Percentiles rank a stretch among this genome's conserved stretches.
These are phyloP conservation scores for Alternaria sp. DNA, from an alignment of 2,329 filamentous ascomycete species.

Conservation along the genomic window DNA sequence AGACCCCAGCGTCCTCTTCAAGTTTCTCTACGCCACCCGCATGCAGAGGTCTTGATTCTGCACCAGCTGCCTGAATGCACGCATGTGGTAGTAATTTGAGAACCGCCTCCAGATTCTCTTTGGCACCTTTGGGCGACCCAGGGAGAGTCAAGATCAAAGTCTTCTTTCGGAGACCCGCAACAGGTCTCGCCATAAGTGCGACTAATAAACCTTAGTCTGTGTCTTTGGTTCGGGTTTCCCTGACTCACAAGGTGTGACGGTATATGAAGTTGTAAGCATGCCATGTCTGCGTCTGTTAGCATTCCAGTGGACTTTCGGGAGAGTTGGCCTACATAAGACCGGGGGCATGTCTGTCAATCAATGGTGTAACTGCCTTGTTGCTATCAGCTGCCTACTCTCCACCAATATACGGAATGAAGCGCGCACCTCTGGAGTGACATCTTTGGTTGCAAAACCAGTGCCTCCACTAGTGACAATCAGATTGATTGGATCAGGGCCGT, in stretches of 20 bases:
- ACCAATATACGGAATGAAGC: not conserved
- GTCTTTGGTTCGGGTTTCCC: not conserved
- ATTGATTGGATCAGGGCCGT: slow-evolving; percentile 69
- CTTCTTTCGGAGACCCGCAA: slow-evolving; percentile 84
- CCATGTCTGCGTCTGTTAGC: slow-evolving; percentile 68
- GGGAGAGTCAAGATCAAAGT: slow-evolving; percentile 89
- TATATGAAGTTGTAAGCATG: slow-evolving; percentile 86
- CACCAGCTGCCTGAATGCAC: slow-evolving; percentile 87
- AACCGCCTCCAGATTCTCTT: slow-evolving; percentile 89
- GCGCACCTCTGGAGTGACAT: slow-evolving; percentile 87
- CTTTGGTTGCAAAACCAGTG: slow-evolving; percentile 87
- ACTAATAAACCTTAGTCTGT: slow-evolving; percentile 64
- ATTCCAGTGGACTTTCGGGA: not conserved
- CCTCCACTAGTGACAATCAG: slow-evolving; percentile 89
- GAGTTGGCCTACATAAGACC: slow-evolving; percentile 73
- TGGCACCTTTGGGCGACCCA: slow-evolving; percentile 93
- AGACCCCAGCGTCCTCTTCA: slow-evolving; percentile 77
- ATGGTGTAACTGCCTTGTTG: slow-evolving; percentile 73
- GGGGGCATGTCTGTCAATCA: slow-evolving; percentile 86
- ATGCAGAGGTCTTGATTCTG: slow-evolving; percentile 82
- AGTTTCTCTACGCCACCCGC: slow-evolving; percentile 82
- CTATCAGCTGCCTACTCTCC: slow-evolving; percentile 8
- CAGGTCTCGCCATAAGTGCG: slow-evolving; percentile 94
- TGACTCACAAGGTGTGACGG: slow-evolving; percentile 85
- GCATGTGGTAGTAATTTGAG: slow-evolving; percentile 93